Conservation (phyloP, 306 rosid species). For the Vigna mungo region DNA sequence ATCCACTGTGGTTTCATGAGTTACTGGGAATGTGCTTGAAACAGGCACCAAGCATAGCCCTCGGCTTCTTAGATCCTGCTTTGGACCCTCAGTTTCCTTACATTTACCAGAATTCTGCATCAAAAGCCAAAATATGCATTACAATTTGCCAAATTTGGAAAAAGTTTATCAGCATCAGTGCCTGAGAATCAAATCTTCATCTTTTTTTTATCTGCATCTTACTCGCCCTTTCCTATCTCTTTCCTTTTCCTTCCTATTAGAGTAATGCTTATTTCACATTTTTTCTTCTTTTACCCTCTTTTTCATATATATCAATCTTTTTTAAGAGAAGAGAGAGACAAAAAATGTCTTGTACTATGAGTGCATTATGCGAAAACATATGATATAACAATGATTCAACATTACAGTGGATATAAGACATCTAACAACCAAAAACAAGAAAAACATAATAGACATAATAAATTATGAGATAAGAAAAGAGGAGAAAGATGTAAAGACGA, state of each 20-base stretch:
- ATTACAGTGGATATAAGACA: neutral
- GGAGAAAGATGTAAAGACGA: neutral
- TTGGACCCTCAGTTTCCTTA: conserved; percentile 72
- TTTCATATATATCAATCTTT: neutral
- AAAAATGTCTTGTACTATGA: neutral
- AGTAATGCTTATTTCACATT: neutral
- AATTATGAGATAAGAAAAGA: neutral
- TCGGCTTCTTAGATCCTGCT: conserved; percentile 91
- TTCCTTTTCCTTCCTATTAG: neutral
- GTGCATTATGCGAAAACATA: neutral
- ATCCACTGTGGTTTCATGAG: conserved; percentile 90
- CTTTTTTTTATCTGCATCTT: neutral
- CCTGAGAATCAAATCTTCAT: conserved; percentile 24
- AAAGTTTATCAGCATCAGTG: conserved; percentile 15
- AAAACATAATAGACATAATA: neutral
- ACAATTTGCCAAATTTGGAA: conserved; percentile 14
- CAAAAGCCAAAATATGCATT: neutral
- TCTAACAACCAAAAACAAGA: neutral
- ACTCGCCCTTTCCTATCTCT: conserved; percentile 14
- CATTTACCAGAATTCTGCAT: conserved; percentile 73
- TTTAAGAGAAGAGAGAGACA: neutral
- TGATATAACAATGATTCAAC: neutral
- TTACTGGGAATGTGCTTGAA: conserved; percentile 89
- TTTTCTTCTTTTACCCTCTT: neutral
- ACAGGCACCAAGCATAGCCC: conserved; percentile 96